Evolutionary conservation across 352 stramenopile genomes (phyloP), one percentile per base, ranked within the genome.

Genomic region (Lagenidium giganteum): DNA sequence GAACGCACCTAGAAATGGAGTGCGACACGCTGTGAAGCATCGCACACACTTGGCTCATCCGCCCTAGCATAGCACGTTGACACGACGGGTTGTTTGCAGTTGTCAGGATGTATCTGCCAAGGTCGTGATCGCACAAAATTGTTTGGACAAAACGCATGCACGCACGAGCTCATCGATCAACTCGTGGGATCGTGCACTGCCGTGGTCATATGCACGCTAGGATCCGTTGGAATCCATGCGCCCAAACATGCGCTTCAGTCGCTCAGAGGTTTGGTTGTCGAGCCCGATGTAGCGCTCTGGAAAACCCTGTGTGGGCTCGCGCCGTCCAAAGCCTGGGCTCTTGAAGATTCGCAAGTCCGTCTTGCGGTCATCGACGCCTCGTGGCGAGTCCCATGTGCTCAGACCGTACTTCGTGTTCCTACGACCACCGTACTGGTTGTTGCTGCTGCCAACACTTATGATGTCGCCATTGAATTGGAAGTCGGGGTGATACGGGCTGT

Each of bases 271-370:
- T 42, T 86, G 76, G 23, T 68, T 92, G 51, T 88, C 72, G 12
- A 92, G 59, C 6, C 79, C 79, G 20, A 92, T 89, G 39, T 85
- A 92, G 0, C 79, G 57, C 40, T 92, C 79, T 1, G 79, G 72
- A 34, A 83, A 86, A 17, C 64, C 62, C 1, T 61, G 65, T 16
- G 61, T 80, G 1, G 73, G 66, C 34, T 80, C 63, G 4, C 76
- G 60, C 16, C 69, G 57, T 16, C 47, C 56, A 30, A 80, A 71
- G 2, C 52, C 68, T 0, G 79, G 74, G 28, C 74, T 82, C 35
- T 87, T 89, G 54, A 92, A 92, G 49, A 92, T 89, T n/a, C 70
- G 73, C 54, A 87, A 37, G 38, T 87, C 67, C 0, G 70, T 83
- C 21, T 71, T 77, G 4, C 57, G 64, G 30, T 53, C 54, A 2